These are phyloP conservation scores for Ogataea pini DNA, from an alignment of 805 yeast species.

Conservation along the genomic window DNA sequence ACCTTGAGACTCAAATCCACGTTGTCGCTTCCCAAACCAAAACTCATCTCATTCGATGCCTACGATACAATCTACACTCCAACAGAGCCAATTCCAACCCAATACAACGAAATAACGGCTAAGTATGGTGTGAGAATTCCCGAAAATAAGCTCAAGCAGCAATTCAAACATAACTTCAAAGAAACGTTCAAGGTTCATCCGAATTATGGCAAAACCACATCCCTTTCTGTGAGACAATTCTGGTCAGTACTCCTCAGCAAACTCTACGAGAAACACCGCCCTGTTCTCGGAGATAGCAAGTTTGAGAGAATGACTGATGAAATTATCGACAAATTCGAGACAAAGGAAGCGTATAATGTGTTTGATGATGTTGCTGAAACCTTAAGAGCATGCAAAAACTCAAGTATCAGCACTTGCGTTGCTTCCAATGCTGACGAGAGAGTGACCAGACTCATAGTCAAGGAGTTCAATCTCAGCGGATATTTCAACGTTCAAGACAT, in stretches of 20 bases:
- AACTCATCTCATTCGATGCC: slow-evolving; percentile 63
- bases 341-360: slow-evolving; percentile 51
- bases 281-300: slow-evolving; percentile 16
- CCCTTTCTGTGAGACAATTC: slow-evolving; percentile 47
- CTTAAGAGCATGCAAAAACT: slow-evolving; percentile 35
- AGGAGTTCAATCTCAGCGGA: slow-evolving; percentile 43
- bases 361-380: slow-evolving; percentile 55
- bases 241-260: slow-evolving; percentile 51
- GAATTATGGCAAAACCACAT: slow-evolving; percentile 56
- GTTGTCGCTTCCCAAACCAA: slow-evolving; percentile 35
- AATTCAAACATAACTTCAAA: slow-evolving; percentile 37
- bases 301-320: slow-evolving; percentile 44
- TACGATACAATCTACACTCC: slow-evolving; percentile 68
- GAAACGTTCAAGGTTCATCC: slow-evolving; percentile 46
- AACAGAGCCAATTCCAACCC: slow-evolving; percentile 50
- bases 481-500: slow-evolving; percentile 42
- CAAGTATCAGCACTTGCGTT: slow-evolving; percentile 42
- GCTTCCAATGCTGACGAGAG: slow-evolving; percentile 66
- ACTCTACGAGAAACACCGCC: slow-evolving; percentile 22
- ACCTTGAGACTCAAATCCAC: not conserved
- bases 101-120: slow-evolving; percentile 50
- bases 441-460: slow-evolving; percentile 45
- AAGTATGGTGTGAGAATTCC: slow-evolving; percentile 43
- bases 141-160: slow-evolving; percentile 25
- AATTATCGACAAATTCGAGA: slow-evolving; percentile 50